Base-by-base conservation (phyloP, 495 filamentous ascomycete species). In the Lasiosphaeria ovina region DNA sequence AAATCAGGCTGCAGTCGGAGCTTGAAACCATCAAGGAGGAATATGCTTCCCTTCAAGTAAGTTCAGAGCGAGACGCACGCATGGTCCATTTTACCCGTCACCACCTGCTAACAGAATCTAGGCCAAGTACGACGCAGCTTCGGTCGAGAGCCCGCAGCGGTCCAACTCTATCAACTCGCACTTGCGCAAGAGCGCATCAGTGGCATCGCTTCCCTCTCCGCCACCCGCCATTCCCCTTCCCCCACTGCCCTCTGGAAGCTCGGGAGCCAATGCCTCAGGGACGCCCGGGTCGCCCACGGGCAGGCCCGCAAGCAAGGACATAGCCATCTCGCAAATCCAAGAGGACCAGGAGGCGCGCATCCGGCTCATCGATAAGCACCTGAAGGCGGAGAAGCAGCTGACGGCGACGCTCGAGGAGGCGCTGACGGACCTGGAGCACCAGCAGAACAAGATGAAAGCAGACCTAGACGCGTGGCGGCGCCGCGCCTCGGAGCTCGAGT, bases 291-390 rank as follows among this genome's bases (percentile, higher is more conserved):
- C 81, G 16, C 71, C 77, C 33, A 79, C 78, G 38, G 76, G 77
- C 49, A 87, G 91, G 6, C 91, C 91, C 58, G 79, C 85, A 14
- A 92, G 88, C 78, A 95, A 93, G 65, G 93, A 97, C 65, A 81
- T 93, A 58, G 85, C 81, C 51, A 52, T 51, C 36, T 79, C 83
- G 34, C 89, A 92, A 62, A 84, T 90, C 53, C 86, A 90, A 68
- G 93, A 98, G 64, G 94, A 98, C 63, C 92, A 96, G 70, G 95
- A 98, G 72, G 87, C 89, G 44, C 93, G 92, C 51, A 95, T 98
- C 69, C 87, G 89, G 51, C 93, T 92, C 32, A 96, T 98, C 63
- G 94, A 98, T 79, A 97, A 97, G 79, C 92, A 98, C 70, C 84
- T 98, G 35, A 89, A 88, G 61, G 93, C 95, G 33, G 94, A 98